Conservation (phyloP, 208 protist species). For the Trypanosoma vivax region DNA sequence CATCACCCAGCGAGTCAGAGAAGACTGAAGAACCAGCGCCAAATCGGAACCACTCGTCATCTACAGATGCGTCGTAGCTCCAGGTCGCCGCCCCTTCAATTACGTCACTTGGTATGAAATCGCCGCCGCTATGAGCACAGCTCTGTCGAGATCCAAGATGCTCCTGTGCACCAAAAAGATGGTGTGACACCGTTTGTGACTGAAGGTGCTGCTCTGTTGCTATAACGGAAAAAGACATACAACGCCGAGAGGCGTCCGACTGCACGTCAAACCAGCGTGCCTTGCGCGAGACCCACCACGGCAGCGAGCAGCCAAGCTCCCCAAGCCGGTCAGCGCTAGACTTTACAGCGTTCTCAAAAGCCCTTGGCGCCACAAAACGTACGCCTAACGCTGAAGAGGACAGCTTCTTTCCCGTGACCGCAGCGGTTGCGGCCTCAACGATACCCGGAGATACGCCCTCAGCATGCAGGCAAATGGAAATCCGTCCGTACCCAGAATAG, state of each 20-base stretch:
- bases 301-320: conserved; percentile 38
- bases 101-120: conserved; percentile 15
- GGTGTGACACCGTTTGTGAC: conserved; percentile 42
- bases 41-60: not conserved
- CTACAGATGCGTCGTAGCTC: not conserved
- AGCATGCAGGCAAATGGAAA: conserved; percentile 75
- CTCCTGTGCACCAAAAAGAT: conserved; percentile 45
- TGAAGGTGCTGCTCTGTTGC: conserved; percentile 45
- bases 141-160: not conserved
- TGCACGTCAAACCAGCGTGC: conserved; percentile 36
- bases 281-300: conserved; percentile 63
- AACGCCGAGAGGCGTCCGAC: conserved; percentile 20
- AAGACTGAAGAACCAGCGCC: not conserved
- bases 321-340: conserved; percentile 40
- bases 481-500: conserved; percentile 58
- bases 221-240: conserved; percentile 44
- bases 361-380: conserved; percentile 34
- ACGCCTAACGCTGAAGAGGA: conserved; percentile 21
- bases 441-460: conserved; percentile 4
- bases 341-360: conserved; percentile 58
- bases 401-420: not conserved
- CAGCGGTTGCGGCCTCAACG: not conserved
- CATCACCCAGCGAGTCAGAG: not conserved
- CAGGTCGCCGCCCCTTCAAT: conserved; percentile 13
- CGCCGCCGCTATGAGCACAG: conserved; percentile 8